phyloP scores from a whole-genome alignment of 1,284 basidiomycete genomes.

The Ceratobasidium sp. region DNA sequence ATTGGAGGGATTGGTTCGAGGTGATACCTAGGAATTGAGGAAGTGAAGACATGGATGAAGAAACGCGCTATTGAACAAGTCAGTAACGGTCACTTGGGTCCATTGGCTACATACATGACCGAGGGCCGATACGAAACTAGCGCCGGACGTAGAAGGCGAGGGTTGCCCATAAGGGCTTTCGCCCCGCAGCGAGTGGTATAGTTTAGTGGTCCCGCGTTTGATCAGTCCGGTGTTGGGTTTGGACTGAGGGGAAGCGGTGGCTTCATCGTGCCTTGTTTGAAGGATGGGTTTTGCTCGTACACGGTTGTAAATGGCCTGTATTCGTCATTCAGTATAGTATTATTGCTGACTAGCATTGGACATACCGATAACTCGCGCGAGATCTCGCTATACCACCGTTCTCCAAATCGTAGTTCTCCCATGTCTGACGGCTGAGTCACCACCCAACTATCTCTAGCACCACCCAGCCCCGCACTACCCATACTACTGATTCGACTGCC shows the following conservation, averaged over 20 bases:
- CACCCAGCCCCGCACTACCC: constrained; percentile 8
- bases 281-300: constrained; percentile 29
- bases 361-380: constrained; percentile 27
- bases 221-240: constrained; percentile 14
- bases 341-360: background rate
- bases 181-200: constrained; percentile 34
- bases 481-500: constrained; percentile 25
- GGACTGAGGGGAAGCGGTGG: constrained; percentile 7
- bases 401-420: constrained; percentile 1
- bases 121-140: constrained; percentile 36
- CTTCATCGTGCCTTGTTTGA: constrained; percentile 28
- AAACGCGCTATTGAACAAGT: constrained; percentile 19
- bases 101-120: constrained; percentile 25
- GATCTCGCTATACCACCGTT: constrained; percentile 23
- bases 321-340: background rate
- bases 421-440: constrained; percentile 7
- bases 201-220: constrained; percentile 26
- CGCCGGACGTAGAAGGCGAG: constrained; percentile 35
- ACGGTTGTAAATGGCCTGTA: constrained; percentile 31
- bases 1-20: constrained; percentile 27
- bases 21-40: constrained; percentile 35
- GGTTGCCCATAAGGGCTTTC: constrained; percentile 39
- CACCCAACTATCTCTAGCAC: constrained; percentile 29
- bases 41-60: constrained; percentile 39
- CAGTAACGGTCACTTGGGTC: background rate